Evolutionary conservation across 2,329 filamentous ascomycete species (phyloP), one percentile per base, ranked within the genome.

Genomic region (Stenocarpella maydis): DNA sequence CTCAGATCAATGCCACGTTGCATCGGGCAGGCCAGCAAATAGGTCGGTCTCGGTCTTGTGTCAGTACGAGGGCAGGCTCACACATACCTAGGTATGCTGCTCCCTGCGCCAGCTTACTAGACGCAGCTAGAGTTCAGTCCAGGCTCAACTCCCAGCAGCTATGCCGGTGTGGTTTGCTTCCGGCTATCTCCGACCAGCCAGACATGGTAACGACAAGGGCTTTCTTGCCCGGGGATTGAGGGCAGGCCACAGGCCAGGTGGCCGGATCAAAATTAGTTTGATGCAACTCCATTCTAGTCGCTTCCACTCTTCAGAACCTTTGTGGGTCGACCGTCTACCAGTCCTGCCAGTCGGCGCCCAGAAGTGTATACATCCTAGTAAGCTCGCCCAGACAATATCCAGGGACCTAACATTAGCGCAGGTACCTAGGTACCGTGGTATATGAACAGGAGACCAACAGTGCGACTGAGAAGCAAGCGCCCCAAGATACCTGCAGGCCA

Each of bases 211-310:
- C 26, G 37, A 31, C 41, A 39, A 31, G 28, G 43, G 41, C 26
- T 17, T 15, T 37, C 41, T 49, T 39, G 24, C 21, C 39, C 24
- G n/a, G 45, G 17, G 28, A 47, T 24, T 55, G 43, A 43, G 24
- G 24, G 49, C 41, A 28, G 64, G 31, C 41, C 19, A 49, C 28
- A 28, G n/a, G 39, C 31, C 31, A 52, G 52, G 65, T 54, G 65
- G 65, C 65, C 58, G 52, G 65, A 41, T 49, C 41, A 39, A 41
- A 58, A 49, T 67, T 58, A 67, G 65, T 67, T 47, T 67, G 52
- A 67, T 58, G 65, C 65, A 67, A 54, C 65, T 49, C 26, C 52
- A 34, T 49, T 21, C 53, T 67, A 67, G 65, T 28, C 21, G 52
- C 65, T 67, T 39, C 65, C 52, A 58, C 52, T 47, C 52, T 39